Base-by-base conservation (phyloP, 78 protist species). In the Dictyostelium brefeldianum region DNA sequence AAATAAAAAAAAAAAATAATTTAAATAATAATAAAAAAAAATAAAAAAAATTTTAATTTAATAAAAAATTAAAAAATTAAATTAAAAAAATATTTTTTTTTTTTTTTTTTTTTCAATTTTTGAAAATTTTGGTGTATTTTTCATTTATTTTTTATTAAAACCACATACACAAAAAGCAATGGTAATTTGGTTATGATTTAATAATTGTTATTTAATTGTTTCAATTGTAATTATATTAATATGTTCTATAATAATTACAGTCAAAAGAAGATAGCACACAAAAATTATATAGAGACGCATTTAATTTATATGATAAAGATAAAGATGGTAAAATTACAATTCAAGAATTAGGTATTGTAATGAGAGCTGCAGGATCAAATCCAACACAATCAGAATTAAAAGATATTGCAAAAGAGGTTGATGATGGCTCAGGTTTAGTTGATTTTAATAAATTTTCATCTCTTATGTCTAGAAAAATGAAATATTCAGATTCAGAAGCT, bases 341-440 rank as follows among this genome's bases (percentile, higher is more conserved):
- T 36, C 71, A 62, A 9, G 98, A 97, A 56, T 69, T 97, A 18
- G 97, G 97, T 29, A 81, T 62, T 25, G 78, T 81, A 0, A 81
- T 97, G 94, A 95, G 98, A 71, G 83, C 97, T 10, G 87, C 93
- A 27, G 96, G 95, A 15, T 82, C 94, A 7, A 97, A 95, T 77
- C 96, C 96, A 18, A 71, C 87, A 43, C 96, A 97, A 65, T 50
- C 80, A 18, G 98, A 96, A 48, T 71, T 96, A 18, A 80, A 94
- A 59, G 87, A 80, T 56, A 87, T 95, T 17, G 36, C 74, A 1
- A 78, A 70, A 54, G 94, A 83, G 54, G 15, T 80, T 36, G 92
- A 84, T 51, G 93, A 87, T 65, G 93, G 93, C 5, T 43, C 69
- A 31, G 93, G 93, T 78, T 77, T 87, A 10, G 84, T 87, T 2